Percentiles rank a stretch among this genome's conserved stretches.
Conservation (phyloP, 805 yeast genomes). For the Hyphopichia homilentoma region DNA sequence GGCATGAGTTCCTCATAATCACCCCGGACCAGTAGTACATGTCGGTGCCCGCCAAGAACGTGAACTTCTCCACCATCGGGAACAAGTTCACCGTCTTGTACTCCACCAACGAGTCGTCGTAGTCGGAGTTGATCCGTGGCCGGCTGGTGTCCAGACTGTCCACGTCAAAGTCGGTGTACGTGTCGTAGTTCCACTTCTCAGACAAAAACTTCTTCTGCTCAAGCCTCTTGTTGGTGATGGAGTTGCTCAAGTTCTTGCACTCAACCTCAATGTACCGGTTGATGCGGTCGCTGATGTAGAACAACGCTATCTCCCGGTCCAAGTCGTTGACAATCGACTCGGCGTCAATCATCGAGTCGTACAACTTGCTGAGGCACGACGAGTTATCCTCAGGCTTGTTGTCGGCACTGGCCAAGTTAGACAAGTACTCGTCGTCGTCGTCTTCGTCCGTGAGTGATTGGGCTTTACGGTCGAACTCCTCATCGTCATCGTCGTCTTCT, state of each 20-base stretch:
- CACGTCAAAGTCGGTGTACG: constrained; percentile 37
- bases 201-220: constrained; percentile 28
- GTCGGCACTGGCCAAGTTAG: constrained; percentile 10
- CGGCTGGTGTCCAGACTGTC: too few species aligned
- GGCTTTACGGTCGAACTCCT: constrained; percentile 14
- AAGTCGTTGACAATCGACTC: constrained; percentile 31
- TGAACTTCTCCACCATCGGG: constrained; percentile 89
- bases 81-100: constrained; percentile 63
- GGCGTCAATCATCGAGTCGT: constrained; percentile 31
- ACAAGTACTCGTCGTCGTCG: constrained; percentile 5
- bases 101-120: constrained; percentile 41
- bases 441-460: constrained; percentile 5
- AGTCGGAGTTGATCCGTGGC: constrained; percentile 24
- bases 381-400: constrained; percentile 8
- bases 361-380: constrained; percentile 21
- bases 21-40: constrained; percentile 96
- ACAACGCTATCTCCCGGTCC: constrained; percentile 31
- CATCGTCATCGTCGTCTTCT: constrained; percentile 21
- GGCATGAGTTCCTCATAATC: constrained; percentile 93
- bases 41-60: constrained; percentile 68
- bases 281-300: constrained; percentile 29
- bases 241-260: constrained; percentile 23
- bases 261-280: constrained; percentile 29
- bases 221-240: constrained; percentile 30
- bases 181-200: constrained; percentile 38